Conservation (phyloP, 2,329 filamentous ascomycete genomes). For the Thelonectria discophora region DNA sequence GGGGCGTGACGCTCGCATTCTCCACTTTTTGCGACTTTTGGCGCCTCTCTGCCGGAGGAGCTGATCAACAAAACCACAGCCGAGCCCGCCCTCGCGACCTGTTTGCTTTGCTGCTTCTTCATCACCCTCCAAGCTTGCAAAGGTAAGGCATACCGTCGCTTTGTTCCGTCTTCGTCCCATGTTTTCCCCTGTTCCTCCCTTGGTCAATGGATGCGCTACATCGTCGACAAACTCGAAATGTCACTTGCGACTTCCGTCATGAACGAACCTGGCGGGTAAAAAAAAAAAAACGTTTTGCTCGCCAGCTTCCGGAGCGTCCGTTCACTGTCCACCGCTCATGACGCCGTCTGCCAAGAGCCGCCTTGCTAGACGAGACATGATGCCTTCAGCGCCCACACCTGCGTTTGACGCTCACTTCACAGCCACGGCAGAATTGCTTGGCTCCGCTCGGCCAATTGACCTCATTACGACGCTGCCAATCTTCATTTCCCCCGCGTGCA, state of each 20-base stretch:
- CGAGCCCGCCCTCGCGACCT: constrained; percentile 42
- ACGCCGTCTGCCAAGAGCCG: constrained; percentile 26
- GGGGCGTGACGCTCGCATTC: constrained; percentile 39
- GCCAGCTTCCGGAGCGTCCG: not conserved
- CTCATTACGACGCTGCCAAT: constrained; percentile 11
- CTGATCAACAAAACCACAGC: constrained; percentile 46
- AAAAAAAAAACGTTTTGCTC: not conserved
- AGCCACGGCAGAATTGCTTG: constrained; percentile 24
- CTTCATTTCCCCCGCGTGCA: constrained; percentile 4
- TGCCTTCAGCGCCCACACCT: constrained; percentile 5
- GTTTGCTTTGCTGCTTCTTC: constrained; percentile 40
- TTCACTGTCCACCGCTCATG: constrained; percentile 16
- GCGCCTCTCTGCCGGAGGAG: constrained; percentile 36
- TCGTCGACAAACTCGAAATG: constrained; percentile 1
- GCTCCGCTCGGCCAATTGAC: constrained; percentile 20
- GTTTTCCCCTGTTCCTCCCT: not conserved
- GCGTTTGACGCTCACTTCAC: constrained; percentile 15
- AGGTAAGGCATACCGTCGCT: constrained; percentile 33
- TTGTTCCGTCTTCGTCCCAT: constrained; percentile 9
- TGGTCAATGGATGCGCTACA: constrained; percentile 6
- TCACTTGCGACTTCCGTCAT: constrained; percentile 12
- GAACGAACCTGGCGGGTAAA: constrained; percentile 1
- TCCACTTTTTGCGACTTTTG: constrained; percentile 42
- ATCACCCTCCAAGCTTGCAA: constrained; percentile 44
- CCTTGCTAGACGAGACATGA: constrained; percentile 1